A percentile compares a stretch with the other conserved stretches of the same genome.
Evolutionary conservation across 345 rosid genomes (phyloP).

Genomic region (Kandelia obovata): DNA sequence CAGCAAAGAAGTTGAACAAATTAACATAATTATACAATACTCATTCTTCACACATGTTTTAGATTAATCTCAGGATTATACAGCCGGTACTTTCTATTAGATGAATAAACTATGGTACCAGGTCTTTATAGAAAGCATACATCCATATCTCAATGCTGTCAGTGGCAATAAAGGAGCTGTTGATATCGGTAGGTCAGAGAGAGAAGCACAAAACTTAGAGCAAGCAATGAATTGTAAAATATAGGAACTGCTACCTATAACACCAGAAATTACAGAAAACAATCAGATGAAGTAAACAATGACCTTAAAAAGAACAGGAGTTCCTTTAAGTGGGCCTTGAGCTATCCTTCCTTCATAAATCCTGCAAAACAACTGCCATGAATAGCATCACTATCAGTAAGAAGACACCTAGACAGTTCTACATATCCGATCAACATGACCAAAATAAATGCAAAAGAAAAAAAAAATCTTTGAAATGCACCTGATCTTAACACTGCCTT

Average conservation of each 20-base stretch:
- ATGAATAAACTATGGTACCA: too few species aligned
- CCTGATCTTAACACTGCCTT: conserved; percentile 88
- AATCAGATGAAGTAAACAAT: neutral
- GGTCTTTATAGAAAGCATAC: too few species aligned
- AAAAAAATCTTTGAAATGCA: conserved; percentile 14
- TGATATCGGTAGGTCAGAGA: too few species aligned
- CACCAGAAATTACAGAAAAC: neutral
- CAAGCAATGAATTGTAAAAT: neutral
- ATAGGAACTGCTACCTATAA: too few species aligned
- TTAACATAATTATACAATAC: too few species aligned
- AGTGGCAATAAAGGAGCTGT: too few species aligned
- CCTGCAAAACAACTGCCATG: conserved; percentile 67
- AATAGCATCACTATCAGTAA: conserved; percentile 29
- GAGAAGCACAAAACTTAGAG: neutral
- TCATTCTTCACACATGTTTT: too few species aligned
- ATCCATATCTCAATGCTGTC: too few species aligned
- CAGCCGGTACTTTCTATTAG: too few species aligned
- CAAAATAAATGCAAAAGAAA: neutral
- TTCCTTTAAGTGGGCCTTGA: conserved; percentile 67
- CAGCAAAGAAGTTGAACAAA: too few species aligned
- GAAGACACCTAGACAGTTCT: conserved; percentile 7
- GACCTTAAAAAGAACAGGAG: conserved; percentile 74
- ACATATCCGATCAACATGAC: neutral
- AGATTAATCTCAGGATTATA: too few species aligned
- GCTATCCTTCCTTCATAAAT: conserved; percentile 89